These are phyloP conservation scores for Fusarium dimerum DNA, from an alignment of 2,329 filamentous ascomycete genomes.

Conservation along the genomic window DNA sequence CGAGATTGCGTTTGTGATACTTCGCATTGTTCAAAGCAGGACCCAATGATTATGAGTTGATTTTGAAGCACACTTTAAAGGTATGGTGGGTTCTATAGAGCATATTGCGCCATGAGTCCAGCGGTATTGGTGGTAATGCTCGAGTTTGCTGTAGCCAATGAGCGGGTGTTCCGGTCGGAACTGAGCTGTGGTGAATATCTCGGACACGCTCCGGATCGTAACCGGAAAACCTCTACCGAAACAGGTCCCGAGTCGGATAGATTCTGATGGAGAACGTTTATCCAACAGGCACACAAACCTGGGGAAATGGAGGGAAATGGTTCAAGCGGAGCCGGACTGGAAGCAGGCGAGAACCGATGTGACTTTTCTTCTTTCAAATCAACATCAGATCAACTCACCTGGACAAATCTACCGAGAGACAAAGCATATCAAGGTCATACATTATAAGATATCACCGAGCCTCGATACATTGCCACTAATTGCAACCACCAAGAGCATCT, in stretches of 20 bases:
- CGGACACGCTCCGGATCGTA: neutral
- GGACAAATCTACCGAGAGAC: neutral
- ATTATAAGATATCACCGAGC: neutral
- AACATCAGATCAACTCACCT: neutral
- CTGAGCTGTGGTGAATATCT: too few relatives aligned
- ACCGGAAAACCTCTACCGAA: neutral
- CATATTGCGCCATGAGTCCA: neutral
- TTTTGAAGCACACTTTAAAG: neutral
- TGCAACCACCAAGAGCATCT: too few relatives aligned
- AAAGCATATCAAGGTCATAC: neutral
- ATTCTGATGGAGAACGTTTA: neutral
- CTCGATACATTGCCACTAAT: neutral
- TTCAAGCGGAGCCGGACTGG: neutral
- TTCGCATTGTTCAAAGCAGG: conserved; percentile 2
- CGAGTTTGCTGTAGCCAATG: neutral
- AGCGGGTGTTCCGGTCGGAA: neutral
- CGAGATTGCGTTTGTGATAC: conserved; percentile 5
- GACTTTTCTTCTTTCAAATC: neutral
- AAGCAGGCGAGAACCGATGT: neutral
- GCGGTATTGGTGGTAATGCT: neutral
- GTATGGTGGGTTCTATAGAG: neutral
- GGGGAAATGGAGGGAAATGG: neutral
- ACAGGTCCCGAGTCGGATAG: neutral
- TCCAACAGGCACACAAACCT: neutral
- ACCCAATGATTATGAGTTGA: neutral